Base-by-base conservation (phyloP, 768 basidiomycete genomes). In the Lactifluus piperatus region DNA sequence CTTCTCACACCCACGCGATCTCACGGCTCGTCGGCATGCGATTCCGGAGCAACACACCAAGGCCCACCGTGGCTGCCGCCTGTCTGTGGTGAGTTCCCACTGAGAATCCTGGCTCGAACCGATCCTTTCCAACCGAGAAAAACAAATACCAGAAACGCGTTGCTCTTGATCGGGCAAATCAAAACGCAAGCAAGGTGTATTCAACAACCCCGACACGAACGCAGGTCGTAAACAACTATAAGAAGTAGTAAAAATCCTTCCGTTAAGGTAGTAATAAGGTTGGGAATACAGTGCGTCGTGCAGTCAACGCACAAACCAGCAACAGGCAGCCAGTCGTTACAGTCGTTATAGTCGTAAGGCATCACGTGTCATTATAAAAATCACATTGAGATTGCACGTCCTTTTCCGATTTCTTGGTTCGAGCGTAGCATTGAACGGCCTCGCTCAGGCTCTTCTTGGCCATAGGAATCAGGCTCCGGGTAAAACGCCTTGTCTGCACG, bases 371-470 rank as follows among this genome's bases (percentile, higher is more conserved):
- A 29, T 58, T 8, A 55, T 46, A 58, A 50, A 32, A n/a, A 57
- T 79, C 80, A 91, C 82, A 91, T 81, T 63, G 90, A 92, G 68
- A 91, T 88, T 59, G 91, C 88, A 64, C 90, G 84, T 59, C 88
- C 86, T 73, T 78, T 81, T 67, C 85, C 83, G 71, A 79, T 71
- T 59, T 80, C 81, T 70, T 76, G 81, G 71, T 76, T 76, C 70
- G 78, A 79, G 69, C 85, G 82, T 69, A 83, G 74, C 60, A 77
- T 74, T 54, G 83, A 77, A 61, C 86, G 85, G 66, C 87, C 87
- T 70, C 86, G 79, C 65, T 79, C 73, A 55, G 75, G 77, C 60
- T 70, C 60, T 24, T 69, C 69, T 26, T 78, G 76, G 26, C 75
- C 76, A 65, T 76, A 78, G 49, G 75, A 76, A 61, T 82, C 77